Evolutionary conservation across 2,329 filamentous ascomycete genomes (phyloP), one percentile per base, ranked within the genome.

Genomic region (Colletotrichum lentis): DNA sequence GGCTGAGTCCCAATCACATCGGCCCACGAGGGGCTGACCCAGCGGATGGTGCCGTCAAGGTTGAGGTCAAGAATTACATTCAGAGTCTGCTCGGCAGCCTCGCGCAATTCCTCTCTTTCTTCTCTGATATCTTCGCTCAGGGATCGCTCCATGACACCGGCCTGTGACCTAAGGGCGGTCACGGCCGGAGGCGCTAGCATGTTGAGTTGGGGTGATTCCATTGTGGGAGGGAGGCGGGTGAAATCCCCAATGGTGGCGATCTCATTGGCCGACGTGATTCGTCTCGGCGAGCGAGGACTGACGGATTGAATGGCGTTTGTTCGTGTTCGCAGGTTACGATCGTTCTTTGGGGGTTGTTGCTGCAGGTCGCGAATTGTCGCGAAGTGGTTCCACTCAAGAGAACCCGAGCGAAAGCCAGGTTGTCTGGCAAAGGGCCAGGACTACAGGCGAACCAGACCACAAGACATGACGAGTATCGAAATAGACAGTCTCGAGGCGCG

Each of bases 11-110:
- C 96, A 69, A 98, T 91, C 57, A 99, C 91, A 74, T 98, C 94
- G 69, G 88, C 88, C 96, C 96, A 99, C 18, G 95, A 97, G 14
- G 94, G 93, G 77, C 95, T 98, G 74, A 97, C 94, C 93, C 96
- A 99, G 80, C 94, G 91, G 74, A 99, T 91, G 69, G 89, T 91
- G 72, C 93, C 93, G 76, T 97, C 92, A 64, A 98, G 86, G 75
- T 94, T 93, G 72, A 99, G 85, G 81, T 99, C 95, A 76, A 99
- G 86, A 77, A 99, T 97, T 71, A 97, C 92, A 79, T 98, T 99
- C 77, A 97, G 85, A 24, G 94, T 97, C 82, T 97, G 93, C 80
- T 98, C 95, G 58, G 95, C 96, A 47, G 95, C 96, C 82, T 97
- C 93, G 76, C 94, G 94, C 73, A 99, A 86, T 77, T 98, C 95